Evolutionary conservation across 1,139 yeast genomes (phyloP).

Genomic region (Diutina neorugosa): DNA sequence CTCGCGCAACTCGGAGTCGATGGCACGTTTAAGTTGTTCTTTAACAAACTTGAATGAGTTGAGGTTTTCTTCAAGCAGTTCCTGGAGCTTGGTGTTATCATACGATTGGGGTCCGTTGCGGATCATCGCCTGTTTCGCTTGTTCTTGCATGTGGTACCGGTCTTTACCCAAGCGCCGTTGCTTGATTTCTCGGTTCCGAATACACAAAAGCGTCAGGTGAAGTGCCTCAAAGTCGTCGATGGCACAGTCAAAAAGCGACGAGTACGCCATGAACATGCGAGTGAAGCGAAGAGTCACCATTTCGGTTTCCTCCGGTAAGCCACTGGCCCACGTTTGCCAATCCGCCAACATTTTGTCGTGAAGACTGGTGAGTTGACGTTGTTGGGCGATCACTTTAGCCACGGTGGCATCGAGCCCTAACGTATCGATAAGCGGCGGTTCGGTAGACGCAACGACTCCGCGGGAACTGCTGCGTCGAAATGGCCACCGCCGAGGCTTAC

Average conservation of each 20-base stretch:
- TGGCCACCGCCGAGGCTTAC: neutral
- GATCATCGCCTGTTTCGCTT: neutral
- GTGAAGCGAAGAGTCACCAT: neutral
- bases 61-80: constrained; percentile 1
- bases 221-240: neutral
- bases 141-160: neutral
- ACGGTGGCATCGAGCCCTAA: neutral
- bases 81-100: constrained; percentile 1
- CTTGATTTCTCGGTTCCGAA: neutral
- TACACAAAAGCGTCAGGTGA: neutral
- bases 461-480: neutral
- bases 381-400: neutral
- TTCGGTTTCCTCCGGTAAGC: neutral
- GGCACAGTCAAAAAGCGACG: neutral
- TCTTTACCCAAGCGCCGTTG: neutral
- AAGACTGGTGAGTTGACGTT: neutral
- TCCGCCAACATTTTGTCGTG: constrained; percentile 1
- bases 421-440: neutral
- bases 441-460: neutral
- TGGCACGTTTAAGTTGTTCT: neutral
- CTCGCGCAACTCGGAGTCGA: neutral
- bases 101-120: neutral
- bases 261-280: neutral
- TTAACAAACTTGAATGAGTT: neutral
- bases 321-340: neutral